Evolutionary conservation across 306 rosid genomes (phyloP).

Genomic region (Cucurbita maxima): DNA sequence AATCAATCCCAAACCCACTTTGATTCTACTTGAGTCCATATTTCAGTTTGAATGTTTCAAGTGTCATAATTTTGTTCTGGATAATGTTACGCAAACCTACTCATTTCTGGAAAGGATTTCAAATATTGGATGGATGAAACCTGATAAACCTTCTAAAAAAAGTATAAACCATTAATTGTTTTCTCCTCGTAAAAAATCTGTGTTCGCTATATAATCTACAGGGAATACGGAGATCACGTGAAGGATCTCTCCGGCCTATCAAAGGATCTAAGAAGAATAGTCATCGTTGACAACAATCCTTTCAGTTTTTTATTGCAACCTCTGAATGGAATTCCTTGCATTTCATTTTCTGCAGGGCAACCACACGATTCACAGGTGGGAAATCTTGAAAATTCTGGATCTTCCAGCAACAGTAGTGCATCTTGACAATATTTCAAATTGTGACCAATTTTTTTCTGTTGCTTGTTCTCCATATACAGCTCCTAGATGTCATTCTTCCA

Average conservation of each 20-base stretch:
- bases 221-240: conserved; percentile 83
- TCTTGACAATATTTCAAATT: not conserved
- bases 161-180: not conserved
- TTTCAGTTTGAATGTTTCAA: not conserved
- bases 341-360: conserved; percentile 84
- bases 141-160: not conserved
- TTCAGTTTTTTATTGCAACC: conserved; percentile 95
- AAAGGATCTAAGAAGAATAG: conserved; percentile 58
- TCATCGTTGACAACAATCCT: conserved; percentile 93
- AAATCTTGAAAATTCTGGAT: not conserved
- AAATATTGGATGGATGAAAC: not conserved
- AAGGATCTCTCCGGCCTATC: conserved; percentile 80
- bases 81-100: not conserved
- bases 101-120: not conserved
- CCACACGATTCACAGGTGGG: conserved; percentile 73
- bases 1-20: not conserved
- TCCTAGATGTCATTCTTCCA: conserved; percentile 92
- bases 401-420: not conserved
- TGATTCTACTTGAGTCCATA: not conserved
- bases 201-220: conserved; percentile 20
- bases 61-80: not conserved
- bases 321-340: conserved; percentile 82
- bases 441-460: not conserved
- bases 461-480: conserved; percentile 27
- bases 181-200: not conserved